These are phyloP conservation scores for Neonectria sp. DNA, from an alignment of 2,329 filamentous ascomycete species.

Conservation along the genomic window DNA sequence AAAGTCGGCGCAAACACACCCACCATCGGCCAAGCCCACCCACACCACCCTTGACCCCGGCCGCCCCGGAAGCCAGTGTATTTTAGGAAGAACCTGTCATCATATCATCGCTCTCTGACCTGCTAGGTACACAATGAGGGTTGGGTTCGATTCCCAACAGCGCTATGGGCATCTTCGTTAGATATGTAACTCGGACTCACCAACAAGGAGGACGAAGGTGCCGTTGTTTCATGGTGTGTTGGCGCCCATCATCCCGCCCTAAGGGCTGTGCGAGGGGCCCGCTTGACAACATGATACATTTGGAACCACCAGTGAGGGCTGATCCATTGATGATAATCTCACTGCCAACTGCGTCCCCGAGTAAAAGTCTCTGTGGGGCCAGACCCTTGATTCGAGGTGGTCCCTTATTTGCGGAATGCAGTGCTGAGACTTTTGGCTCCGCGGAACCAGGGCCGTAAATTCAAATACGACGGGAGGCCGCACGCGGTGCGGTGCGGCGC, in stretches of 20 bases:
- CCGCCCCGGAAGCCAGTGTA: constrained; percentile 20
- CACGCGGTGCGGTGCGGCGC: background rate
- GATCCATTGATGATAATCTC: constrained; percentile 29
- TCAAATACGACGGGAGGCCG: constrained; percentile 9
- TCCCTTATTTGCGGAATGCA: background rate
- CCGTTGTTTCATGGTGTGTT: constrained; percentile 1
- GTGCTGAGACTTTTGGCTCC: background rate
- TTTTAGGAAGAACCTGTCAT: background rate
- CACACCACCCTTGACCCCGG: constrained; percentile 21
- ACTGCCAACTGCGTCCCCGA: constrained; percentile 2
- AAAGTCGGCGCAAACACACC: constrained; percentile 1
- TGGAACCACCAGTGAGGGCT: constrained; percentile 1
- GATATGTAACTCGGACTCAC: too few species aligned
- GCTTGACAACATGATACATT: constrained; percentile 1
- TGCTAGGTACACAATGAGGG: too few species aligned
- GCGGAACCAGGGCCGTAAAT: constrained; percentile 3
- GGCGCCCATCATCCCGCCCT: background rate
- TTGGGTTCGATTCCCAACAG: background rate
- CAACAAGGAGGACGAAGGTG: background rate
- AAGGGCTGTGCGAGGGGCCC: background rate
- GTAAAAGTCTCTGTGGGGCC: background rate
- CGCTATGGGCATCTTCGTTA: background rate
- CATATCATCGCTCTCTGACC: background rate
- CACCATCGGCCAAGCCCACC: background rate
- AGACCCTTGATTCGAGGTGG: constrained; percentile 17